Conservation (phyloP, 176 grass and related monocot species). For the Themeda triandra region DNA sequence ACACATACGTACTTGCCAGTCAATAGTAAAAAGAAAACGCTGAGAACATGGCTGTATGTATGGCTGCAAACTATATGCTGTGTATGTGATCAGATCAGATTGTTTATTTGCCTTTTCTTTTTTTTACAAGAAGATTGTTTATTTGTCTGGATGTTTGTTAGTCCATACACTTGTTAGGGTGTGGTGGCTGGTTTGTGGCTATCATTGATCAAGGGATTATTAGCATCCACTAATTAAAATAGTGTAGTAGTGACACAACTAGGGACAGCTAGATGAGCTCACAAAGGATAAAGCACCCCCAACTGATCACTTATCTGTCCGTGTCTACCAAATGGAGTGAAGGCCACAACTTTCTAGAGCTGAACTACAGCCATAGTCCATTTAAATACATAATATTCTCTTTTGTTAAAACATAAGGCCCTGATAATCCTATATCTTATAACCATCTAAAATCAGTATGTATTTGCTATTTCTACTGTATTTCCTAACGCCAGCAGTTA, state of each 20-base stretch:
- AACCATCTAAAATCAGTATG: neutral
- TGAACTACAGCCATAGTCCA: neutral
- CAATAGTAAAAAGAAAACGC: neutral
- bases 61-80: neutral
- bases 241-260: neutral
- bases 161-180: neutral
- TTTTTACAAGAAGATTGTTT: no score
- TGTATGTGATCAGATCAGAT: neutral
- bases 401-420: no score
- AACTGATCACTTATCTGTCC: conserved; percentile 22
- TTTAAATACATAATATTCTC: no score
- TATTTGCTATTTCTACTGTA: no score
- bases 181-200: neutral
- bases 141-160: neutral
- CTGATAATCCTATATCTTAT: neutral
- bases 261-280: conserved; percentile 22
- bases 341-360: neutral
- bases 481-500: no score
- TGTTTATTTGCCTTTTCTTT: neutral
- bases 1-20: no score
- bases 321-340: conserved; percentile 4
- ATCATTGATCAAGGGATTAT: conserved; percentile 5
- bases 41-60: neutral
- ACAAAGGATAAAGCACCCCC: neutral
- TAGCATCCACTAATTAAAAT: neutral